phyloP scores from a whole-genome alignment of 495 filamentous ascomycete species.

The Daldinia grandis region DNA sequence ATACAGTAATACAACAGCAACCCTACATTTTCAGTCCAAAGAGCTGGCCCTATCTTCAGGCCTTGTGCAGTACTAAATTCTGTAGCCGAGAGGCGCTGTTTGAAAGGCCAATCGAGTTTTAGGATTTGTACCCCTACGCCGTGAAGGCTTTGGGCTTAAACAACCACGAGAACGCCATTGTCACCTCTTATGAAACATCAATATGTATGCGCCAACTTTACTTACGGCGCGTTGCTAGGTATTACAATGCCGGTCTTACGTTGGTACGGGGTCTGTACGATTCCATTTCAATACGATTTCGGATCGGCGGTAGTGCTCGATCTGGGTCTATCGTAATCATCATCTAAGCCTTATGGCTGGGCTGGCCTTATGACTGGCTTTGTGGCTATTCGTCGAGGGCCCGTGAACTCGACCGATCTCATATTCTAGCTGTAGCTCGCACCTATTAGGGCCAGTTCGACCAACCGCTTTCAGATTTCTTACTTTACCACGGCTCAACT shows the following conservation, averaged over 20 bases:
- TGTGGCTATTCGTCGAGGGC: neutral
- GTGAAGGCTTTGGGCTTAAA: neutral
- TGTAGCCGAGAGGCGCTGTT: neutral
- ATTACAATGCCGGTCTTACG: neutral
- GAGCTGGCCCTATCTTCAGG: neutral
- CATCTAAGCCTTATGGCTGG: neutral
- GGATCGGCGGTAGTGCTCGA: slow-evolving; percentile 2
- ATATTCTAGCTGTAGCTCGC: neutral
- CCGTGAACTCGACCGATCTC: neutral
- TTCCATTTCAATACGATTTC: slow-evolving; percentile 13
- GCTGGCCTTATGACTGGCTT: no score
- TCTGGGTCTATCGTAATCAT: neutral
- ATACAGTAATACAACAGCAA: neutral
- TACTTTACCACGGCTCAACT: neutral
- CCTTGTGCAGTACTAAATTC: neutral
- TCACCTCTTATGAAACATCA: slow-evolving; percentile 26
- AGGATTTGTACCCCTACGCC: slow-evolving; percentile 18
- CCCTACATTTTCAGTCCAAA: neutral
- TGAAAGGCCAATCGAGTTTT: slow-evolving; percentile 17
- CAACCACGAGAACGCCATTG: slow-evolving; percentile 11
- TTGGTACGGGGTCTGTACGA: slow-evolving; percentile 12
- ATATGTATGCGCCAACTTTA: neutral
- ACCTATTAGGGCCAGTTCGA: neutral
- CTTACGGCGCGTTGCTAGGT: slow-evolving; percentile 1
- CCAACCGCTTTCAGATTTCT: neutral